Conservation (phyloP, 768 basidiomycete genomes). For the Suillus subluteus region DNA sequence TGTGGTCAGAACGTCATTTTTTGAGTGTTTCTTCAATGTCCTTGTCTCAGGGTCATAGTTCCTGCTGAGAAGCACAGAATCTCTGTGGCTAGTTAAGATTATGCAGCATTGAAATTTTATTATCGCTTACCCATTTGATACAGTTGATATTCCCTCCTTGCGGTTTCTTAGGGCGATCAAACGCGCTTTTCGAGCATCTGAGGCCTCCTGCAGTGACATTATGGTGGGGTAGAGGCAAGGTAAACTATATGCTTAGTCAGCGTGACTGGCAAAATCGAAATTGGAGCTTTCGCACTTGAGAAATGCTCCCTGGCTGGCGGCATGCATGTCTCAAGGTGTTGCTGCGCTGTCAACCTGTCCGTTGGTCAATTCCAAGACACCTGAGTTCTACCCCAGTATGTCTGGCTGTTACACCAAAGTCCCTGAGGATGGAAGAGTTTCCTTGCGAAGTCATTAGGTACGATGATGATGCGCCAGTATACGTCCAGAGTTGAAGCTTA, state of each 20-base stretch:
- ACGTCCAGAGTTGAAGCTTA: neutral
- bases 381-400: conserved; percentile 37
- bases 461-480: conserved; percentile 11
- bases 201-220: conserved; percentile 76
- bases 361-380: conserved; percentile 15
- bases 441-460: conserved; percentile 73
- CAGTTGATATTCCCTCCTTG: conserved; percentile 60
- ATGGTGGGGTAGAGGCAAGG: conserved; percentile 6
- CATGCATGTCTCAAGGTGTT: conserved; percentile 32
- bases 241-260: conserved; percentile 5
- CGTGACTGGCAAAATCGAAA: neutral
- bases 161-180: conserved; percentile 74
- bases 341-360: conserved; percentile 15
- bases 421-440: conserved; percentile 62
- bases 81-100: conserved; percentile 32
- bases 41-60: conserved; percentile 93
- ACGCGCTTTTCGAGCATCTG: conserved; percentile 82
- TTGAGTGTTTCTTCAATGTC: conserved; percentile 68
- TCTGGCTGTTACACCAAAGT: conserved; percentile 33
- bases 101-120: neutral
- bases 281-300: conserved; percentile 3
- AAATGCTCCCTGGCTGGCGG: conserved; percentile 38
- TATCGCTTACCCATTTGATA: conserved; percentile 44
- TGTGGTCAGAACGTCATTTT: conserved; percentile 58
- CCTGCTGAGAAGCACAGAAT: conserved; percentile 64